Conservation (phyloP, 2,329 filamentous ascomycete genomes). For the Colletotrichum chlorophyti region DNA sequence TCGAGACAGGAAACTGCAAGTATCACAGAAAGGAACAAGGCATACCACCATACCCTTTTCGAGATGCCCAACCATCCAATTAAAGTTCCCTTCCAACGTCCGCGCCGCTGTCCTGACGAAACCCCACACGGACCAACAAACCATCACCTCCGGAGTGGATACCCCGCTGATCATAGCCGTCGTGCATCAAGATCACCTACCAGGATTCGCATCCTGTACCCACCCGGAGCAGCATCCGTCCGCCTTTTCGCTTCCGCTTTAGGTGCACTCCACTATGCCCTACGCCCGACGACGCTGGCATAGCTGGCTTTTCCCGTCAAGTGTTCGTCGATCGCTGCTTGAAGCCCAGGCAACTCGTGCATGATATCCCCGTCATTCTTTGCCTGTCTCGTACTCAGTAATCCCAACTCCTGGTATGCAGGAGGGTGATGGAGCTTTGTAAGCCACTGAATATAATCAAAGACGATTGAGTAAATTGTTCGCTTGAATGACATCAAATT, state of each 20-base stretch:
- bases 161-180: not conserved
- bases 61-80: no score
- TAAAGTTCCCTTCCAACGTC: no score
- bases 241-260: no score
- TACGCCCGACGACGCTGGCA: no score
- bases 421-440: no score
- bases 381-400: not conserved
- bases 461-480: not conserved
- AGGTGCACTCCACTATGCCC: not conserved
- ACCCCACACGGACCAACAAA: not conserved
- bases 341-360: not conserved
- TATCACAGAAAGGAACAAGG: no score
- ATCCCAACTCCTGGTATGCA: no score
- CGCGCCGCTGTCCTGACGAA: not conserved
- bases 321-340: not conserved
- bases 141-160: not conserved
- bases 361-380: not conserved
- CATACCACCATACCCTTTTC: no score
- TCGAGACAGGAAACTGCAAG: no score
- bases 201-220: not conserved
- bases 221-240: no score
- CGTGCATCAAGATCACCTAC: not conserved
- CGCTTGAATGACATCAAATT: slow-evolving; percentile 10
- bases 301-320: no score
- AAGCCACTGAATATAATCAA: not conserved